phyloP scores from a whole-genome alignment of 805 yeast genomes.

The Metschnikowia matae region DNA sequence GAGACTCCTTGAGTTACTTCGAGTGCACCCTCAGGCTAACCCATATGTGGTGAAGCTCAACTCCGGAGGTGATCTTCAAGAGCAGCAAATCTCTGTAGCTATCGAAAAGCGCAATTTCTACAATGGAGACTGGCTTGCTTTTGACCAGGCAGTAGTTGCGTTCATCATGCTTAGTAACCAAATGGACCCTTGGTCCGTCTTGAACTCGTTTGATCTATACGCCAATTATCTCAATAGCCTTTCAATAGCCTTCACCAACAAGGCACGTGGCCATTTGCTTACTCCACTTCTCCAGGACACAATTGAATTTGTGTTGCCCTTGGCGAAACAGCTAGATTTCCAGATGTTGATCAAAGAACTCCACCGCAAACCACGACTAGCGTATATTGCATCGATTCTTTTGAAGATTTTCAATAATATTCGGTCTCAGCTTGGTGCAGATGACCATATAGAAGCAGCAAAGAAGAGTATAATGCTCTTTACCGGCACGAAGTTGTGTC shows the following conservation, averaged over 20 bases:
- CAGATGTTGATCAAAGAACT: slow-evolving; percentile 41
- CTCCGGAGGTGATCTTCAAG: slow-evolving; percentile 14
- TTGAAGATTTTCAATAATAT: slow-evolving; percentile 59
- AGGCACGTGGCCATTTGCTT: slow-evolving; percentile 35
- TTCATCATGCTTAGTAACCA: slow-evolving; percentile 48
- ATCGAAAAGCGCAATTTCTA: slow-evolving; percentile 23
- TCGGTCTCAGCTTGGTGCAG: slow-evolving; percentile 43
- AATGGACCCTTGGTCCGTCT: slow-evolving; percentile 49
- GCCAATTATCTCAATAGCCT: slow-evolving; percentile 45
- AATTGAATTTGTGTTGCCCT: slow-evolving; percentile 39
- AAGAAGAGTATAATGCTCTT: slow-evolving; percentile 50
- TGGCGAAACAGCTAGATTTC: slow-evolving; percentile 38
- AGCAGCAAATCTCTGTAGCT: slow-evolving; percentile 14
- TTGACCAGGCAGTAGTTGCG: slow-evolving; percentile 41
- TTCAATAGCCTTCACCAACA: slow-evolving; percentile 47
- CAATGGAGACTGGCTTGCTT: slow-evolving; percentile 42
- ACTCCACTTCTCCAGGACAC: slow-evolving; percentile 33
- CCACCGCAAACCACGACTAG: slow-evolving; percentile 40
- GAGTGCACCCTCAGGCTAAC: slow-evolving; percentile 24
- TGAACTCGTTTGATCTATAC: slow-evolving; percentile 53
- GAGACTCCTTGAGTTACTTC: slow-evolving; percentile 21
- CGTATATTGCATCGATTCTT: slow-evolving; percentile 50
- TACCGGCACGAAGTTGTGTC: slow-evolving; percentile 52
- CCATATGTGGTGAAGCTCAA: slow-evolving; percentile 26
- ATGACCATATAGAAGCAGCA: slow-evolving; percentile 32